These are phyloP conservation scores for Apiospora kogelbergensis DNA, from an alignment of 2,329 filamentous ascomycete species.

Conservation along the genomic window DNA sequence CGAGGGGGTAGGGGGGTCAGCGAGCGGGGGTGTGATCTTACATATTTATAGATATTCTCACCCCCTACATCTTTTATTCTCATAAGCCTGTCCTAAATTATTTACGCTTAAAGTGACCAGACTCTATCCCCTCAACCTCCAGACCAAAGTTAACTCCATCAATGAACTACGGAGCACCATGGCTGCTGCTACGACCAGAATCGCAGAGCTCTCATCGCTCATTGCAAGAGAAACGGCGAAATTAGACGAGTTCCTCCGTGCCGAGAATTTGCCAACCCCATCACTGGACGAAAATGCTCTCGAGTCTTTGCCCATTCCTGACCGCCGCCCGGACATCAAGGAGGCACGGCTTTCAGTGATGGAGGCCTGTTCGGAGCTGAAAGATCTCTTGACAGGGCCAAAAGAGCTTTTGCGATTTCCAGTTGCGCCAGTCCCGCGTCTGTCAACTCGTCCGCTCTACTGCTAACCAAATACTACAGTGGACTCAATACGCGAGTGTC, in stretches of 20 bases:
- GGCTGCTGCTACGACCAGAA: neutral
- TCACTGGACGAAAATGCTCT: neutral
- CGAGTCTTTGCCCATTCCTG: neutral
- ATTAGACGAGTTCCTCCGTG: neutral
- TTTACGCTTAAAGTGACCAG: no score
- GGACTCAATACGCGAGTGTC: neutral
- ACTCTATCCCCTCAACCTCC: no score
- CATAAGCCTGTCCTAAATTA: no score
- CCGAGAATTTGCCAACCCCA: neutral
- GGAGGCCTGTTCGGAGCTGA: conserved; percentile 19
- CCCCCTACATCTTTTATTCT: no score
- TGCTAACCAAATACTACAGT: neutral
- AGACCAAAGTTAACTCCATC: no score
- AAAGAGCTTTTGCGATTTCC: conserved; percentile 13
- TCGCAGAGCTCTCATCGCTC: neutral
- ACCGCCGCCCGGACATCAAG: neutral
- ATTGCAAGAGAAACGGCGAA: neutral
- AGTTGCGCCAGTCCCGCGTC: neutral
- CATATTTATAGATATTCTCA: no score
- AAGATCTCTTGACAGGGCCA: conserved; percentile 20
- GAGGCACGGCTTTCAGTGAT: conserved; percentile 16
- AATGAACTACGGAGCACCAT: neutral
- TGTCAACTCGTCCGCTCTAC: neutral
- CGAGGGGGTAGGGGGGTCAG: no score
- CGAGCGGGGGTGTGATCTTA: no score